Conservation (phyloP, 2,329 filamentous ascomycete genomes). For the Diatrype stigma region DNA sequence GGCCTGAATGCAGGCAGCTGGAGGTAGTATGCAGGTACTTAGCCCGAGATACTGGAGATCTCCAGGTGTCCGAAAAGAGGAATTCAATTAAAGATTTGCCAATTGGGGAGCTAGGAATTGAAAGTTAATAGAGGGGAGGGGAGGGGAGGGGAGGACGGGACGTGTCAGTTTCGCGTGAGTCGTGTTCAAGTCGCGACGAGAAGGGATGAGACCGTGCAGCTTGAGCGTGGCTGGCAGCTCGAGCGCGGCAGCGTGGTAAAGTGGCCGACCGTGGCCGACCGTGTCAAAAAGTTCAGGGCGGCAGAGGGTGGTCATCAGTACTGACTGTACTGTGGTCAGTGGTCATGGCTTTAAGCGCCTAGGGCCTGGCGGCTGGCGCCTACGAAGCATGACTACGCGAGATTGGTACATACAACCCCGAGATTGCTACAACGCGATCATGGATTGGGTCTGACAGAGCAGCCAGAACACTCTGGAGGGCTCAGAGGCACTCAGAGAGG, state of each 20-base stretch:
- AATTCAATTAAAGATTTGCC: slow-evolving; percentile 29
- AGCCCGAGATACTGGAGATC: not conserved
- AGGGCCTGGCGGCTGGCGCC: not conserved
- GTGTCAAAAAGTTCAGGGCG: not conserved
- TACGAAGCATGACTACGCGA: not conserved
- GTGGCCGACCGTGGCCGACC: too few species aligned
- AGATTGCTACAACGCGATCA: not conserved
- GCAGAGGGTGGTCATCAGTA: too few species aligned
- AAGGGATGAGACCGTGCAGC: slow-evolving; percentile 5
- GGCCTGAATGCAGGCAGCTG: not conserved
- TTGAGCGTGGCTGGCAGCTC: not conserved
- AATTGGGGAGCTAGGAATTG: slow-evolving; percentile 14
- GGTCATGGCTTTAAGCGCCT: not conserved
- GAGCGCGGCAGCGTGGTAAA: too few species aligned
- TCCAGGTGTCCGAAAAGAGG: slow-evolving; percentile 7
- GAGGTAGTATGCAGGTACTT: not conserved
- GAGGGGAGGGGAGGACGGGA: slow-evolving; percentile 13
- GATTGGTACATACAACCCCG: not conserved
- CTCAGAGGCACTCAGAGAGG: too few species aligned
- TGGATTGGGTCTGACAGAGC: too few species aligned
- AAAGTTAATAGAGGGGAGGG: slow-evolving; percentile 21
- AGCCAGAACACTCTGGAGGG: too few species aligned
- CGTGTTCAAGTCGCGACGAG: slow-evolving; percentile 18
- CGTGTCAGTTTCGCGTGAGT: slow-evolving; percentile 33
- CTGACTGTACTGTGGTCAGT: too few species aligned